Conservation (phyloP, 345 rosid species). For the Geranium rotundifolium region DNA sequence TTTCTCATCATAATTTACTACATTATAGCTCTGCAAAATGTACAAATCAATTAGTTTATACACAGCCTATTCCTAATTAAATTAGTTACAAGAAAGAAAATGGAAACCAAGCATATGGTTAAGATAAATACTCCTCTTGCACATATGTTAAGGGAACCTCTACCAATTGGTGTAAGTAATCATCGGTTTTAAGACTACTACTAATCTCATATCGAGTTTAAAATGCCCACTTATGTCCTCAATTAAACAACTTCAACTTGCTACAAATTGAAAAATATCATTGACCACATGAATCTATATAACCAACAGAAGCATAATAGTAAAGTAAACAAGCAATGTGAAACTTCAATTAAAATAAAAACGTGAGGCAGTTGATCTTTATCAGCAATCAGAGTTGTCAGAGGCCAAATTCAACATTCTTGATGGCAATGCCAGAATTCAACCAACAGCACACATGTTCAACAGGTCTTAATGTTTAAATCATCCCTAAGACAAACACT, state of each 20-base stretch:
- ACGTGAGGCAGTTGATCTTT: not conserved
- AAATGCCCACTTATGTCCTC: too few relatives aligned
- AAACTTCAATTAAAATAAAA: not conserved
- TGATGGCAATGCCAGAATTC: not conserved
- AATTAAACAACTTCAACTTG: not conserved
- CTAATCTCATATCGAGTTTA: not conserved
- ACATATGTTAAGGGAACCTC: not conserved
- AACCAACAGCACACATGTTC: not conserved
- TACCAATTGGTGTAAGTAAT: not conserved
- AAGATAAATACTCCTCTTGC: not conserved
- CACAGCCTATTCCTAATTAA: not conserved
- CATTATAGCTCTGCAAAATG: slow-evolving; percentile 64
- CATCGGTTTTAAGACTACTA: not conserved
- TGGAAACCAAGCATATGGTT: not conserved
- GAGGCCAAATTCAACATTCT: not conserved
- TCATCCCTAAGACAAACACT: not conserved
- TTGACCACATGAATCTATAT: not conserved
- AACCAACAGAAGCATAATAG: not conserved
- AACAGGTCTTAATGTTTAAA: not conserved
- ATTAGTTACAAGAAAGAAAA: not conserved
- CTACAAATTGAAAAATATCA: not conserved
- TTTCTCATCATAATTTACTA: slow-evolving; percentile 71
- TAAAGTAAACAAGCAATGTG: not conserved
- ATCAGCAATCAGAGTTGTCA: not conserved
- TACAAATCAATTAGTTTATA: not conserved